These are phyloP conservation scores for Alternaria gaisen DNA, from an alignment of 2,329 filamentous ascomycete species.

Conservation along the genomic window DNA sequence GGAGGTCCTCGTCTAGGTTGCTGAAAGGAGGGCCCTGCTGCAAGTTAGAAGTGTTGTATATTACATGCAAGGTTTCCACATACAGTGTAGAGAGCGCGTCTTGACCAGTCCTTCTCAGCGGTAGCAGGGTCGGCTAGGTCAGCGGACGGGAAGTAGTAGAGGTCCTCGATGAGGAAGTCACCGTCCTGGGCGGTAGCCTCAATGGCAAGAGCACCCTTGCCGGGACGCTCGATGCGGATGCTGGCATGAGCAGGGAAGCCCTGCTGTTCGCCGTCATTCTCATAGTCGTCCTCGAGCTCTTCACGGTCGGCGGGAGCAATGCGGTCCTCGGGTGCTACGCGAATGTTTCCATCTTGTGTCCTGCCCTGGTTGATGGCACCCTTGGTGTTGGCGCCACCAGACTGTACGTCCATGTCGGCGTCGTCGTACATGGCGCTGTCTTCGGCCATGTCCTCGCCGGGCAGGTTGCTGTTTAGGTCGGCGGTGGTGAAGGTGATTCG, in stretches of 20 bases:
- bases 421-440: constrained; percentile 58
- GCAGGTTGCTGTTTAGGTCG: constrained; percentile 69
- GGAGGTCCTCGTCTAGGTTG: constrained; percentile 95
- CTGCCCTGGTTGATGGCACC: constrained; percentile 63
- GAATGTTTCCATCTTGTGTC: constrained; percentile 61
- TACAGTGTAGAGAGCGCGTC: constrained; percentile 77
- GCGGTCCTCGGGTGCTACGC: constrained; percentile 65
- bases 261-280: constrained; percentile 60
- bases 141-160: constrained; percentile 84
- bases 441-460: constrained; percentile 60
- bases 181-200: constrained; percentile 88
- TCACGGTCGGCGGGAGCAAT: constrained; percentile 66
- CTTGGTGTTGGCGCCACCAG: constrained; percentile 66
- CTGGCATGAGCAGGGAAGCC: constrained; percentile 83
- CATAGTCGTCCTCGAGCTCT: constrained; percentile 65
- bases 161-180: constrained; percentile 85
- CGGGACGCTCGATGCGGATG: constrained; percentile 87
- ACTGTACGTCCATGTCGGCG: constrained; percentile 57
- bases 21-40: constrained; percentile 80
- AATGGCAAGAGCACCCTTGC: constrained; percentile 84
- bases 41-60: background rate
- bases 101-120: constrained; percentile 78
- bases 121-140: constrained; percentile 78
- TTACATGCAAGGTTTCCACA: background rate
- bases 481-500: constrained; percentile 85